These are phyloP conservation scores for Wickerhamomyces tratensis DNA, from an alignment of 805 yeast genomes.

Conservation along the genomic window DNA sequence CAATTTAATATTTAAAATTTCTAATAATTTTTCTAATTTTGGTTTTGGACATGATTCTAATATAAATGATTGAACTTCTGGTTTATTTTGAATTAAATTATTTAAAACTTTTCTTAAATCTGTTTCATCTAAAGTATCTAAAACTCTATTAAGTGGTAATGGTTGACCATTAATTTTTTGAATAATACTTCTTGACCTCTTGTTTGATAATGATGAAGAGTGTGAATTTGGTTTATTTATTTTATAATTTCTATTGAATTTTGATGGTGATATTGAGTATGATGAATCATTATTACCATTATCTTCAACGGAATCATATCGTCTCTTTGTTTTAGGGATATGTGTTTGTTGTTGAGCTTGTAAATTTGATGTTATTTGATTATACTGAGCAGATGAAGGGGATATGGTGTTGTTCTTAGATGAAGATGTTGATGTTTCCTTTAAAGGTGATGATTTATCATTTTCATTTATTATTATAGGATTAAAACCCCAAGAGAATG, in stretches of 20 bases:
- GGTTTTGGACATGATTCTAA: conserved; percentile 46
- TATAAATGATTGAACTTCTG: conserved; percentile 48
- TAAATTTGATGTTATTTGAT: neutral
- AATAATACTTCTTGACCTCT: conserved; percentile 8
- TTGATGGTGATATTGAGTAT: conserved; percentile 1
- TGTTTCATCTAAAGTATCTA: conserved; percentile 57
- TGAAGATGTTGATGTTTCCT: neutral
- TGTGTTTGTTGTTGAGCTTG: neutral
- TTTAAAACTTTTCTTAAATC: conserved; percentile 43
- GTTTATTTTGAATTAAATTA: conserved; percentile 46
- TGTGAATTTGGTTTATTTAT: conserved; percentile 4
- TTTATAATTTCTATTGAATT: conserved; percentile 5
- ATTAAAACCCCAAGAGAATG: conserved; percentile 17
- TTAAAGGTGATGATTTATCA: neutral
- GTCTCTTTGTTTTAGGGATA: conserved; percentile 6
- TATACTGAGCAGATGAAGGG: no score
- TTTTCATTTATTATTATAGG: conserved; percentile 20
- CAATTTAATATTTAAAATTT: conserved; percentile 33
- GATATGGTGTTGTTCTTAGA: neutral
- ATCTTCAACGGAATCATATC: conserved; percentile 7
- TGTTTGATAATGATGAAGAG: conserved; percentile 13
- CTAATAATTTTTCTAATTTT: conserved; percentile 40
- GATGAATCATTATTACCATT: neutral
- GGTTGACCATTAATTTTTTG: conserved; percentile 39
- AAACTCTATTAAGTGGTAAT: conserved; percentile 51